A percentile compares a stretch with the other conserved stretches of the same genome.
Evolutionary conservation across 768 basidiomycete species (phyloP).

Genomic region (Neoboletus magnificus): DNA sequence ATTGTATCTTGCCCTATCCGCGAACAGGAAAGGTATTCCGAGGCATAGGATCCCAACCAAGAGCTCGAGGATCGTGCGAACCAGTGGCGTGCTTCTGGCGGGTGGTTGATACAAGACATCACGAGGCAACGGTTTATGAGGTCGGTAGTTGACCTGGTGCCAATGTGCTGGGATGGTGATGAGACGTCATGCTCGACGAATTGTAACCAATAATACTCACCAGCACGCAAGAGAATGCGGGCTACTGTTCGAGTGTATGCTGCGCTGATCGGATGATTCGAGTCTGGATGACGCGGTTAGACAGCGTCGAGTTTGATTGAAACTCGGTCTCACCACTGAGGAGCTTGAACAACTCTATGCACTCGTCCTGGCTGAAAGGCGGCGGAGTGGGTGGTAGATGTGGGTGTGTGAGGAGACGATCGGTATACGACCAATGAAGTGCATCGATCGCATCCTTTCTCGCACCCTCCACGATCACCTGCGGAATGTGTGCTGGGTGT

Average conservation of each 20-base stretch:
- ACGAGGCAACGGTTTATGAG: constrained; percentile 60
- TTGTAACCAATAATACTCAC: constrained; percentile 37
- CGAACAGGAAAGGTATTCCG: constrained; percentile 77
- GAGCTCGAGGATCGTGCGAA: constrained; percentile 54
- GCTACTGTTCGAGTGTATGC: constrained; percentile 64
- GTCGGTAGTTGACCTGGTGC: constrained; percentile 69
- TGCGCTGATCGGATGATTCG: constrained; percentile 26
- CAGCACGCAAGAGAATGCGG: constrained; percentile 64
- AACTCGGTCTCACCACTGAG: constrained; percentile 35
- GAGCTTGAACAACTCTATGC: constrained; percentile 65
- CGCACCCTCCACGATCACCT: constrained; percentile 50
- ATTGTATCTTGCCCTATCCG: constrained; percentile 45
- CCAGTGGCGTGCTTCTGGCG: constrained; percentile 36
- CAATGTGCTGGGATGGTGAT: constrained; percentile 46
- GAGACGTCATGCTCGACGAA: background rate
- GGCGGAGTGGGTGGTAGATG: constrained; percentile 44
- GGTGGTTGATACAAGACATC: constrained; percentile 39
- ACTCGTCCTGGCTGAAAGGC: constrained; percentile 75
- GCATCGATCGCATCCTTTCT: constrained; percentile 69
- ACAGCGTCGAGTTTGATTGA: background rate
- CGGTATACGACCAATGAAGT: constrained; percentile 79
- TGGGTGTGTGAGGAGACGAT: constrained; percentile 64
- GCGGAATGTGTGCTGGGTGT: constrained; percentile 66
- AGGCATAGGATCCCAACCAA: constrained; percentile 63
- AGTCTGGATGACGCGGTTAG: constrained; percentile 11